Evolutionary conservation across 2,329 filamentous ascomycete species (phyloP).

Genomic region (Fusarium nematophilum): DNA sequence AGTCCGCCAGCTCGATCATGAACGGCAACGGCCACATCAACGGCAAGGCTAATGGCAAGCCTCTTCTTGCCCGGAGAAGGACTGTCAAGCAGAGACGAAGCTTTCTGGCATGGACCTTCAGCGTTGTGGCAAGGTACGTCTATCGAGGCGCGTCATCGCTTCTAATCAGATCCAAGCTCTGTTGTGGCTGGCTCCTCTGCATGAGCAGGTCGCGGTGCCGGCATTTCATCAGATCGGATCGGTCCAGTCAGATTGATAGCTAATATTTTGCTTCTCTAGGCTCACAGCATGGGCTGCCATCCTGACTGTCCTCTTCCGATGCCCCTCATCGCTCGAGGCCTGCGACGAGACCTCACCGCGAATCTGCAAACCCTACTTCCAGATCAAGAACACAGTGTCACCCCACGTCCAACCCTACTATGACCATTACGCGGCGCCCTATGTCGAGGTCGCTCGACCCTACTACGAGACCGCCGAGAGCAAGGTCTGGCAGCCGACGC

Average conservation of each 20-base stretch:
- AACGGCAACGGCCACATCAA: conserved; percentile 55
- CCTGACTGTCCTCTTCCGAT: conserved; percentile 82
- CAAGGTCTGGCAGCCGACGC: conserved; percentile 75
- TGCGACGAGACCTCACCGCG: conserved; percentile 77
- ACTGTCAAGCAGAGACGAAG: conserved; percentile 39
- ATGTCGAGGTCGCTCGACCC: conserved; percentile 80
- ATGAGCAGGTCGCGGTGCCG: conserved; percentile 8
- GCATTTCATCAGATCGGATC: neutral
- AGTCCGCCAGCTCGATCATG: conserved; percentile 48
- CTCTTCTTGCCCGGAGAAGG: conserved; percentile 35
- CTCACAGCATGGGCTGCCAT: conserved; percentile 88
- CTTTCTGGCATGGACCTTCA: conserved; percentile 56
- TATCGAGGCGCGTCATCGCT: conserved; percentile 8
- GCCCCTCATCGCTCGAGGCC: conserved; percentile 75
- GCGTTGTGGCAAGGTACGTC: conserved; percentile 65
- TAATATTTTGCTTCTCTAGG: conserved; percentile 57
- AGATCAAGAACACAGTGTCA: conserved; percentile 69
- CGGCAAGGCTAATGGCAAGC: conserved; percentile 46
- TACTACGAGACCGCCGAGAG: conserved; percentile 76
- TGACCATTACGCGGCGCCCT: conserved; percentile 82
- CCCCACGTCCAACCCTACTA: conserved; percentile 91
- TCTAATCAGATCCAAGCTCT: neutral
- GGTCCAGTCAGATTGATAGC: neutral
- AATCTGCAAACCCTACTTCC: conserved; percentile 86
- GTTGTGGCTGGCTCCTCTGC: conserved; percentile 11